These are phyloP conservation scores for Naematelia aurantialba DNA, from an alignment of 768 basidiomycete genomes.

Conservation along the genomic window DNA sequence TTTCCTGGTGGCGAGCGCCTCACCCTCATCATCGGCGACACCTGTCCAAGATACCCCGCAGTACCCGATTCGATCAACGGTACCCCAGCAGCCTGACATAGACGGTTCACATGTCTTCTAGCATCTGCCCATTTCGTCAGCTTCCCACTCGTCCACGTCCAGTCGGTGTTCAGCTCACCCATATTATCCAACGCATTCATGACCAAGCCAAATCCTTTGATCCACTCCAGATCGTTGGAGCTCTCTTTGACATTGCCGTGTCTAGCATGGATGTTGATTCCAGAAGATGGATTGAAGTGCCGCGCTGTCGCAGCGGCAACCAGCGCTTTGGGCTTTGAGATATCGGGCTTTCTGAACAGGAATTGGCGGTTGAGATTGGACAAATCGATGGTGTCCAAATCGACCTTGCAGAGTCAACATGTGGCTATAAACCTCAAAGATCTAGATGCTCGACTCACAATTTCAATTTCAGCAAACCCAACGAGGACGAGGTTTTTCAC, in stretches of 20 bases:
- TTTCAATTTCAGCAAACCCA: conserved; percentile 86
- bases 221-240: conserved; percentile 86
- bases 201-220: conserved; percentile 82
- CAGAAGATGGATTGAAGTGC: conserved; percentile 63
- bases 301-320: conserved; percentile 55
- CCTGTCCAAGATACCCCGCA: conserved; percentile 93
- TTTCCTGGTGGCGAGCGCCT: conserved; percentile 10
- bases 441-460: conserved; percentile 49
- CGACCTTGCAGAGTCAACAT: conserved; percentile 54
- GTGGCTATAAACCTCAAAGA: neutral
- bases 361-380: conserved; percentile 97
- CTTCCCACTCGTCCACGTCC: neutral
- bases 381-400: conserved; percentile 96
- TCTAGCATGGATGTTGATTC: conserved; percentile 78
- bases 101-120: conserved; percentile 89
- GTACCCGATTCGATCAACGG: conserved; percentile 96
- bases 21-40: conserved; percentile 87
- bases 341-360: conserved; percentile 92
- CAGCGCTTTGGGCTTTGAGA: conserved; percentile 92
- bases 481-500: conserved; percentile 94
- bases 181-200: conserved; percentile 95
- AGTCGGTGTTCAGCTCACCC: conserved; percentile 56
- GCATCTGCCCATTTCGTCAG: conserved; percentile 61
- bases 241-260: conserved; percentile 94
- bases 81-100: conserved; percentile 89